A percentile compares a stretch with the other conserved stretches of the same genome.
phyloP scores from a whole-genome alignment of 2,329 filamentous ascomycete species.

The Hypoxylon sp. region DNA sequence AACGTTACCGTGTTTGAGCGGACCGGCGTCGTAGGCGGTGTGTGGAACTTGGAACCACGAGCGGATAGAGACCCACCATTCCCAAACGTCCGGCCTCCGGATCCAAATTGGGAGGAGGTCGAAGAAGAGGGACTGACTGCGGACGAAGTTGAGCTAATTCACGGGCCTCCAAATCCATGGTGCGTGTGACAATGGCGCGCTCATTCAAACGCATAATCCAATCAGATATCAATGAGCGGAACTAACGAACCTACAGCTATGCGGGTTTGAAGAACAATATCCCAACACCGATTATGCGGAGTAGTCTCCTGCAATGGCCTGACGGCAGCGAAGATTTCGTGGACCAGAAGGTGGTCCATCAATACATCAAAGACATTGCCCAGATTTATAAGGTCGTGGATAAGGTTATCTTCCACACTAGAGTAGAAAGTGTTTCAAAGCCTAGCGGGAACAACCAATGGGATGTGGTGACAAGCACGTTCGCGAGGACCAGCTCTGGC shows the following conservation, averaged over 20 bases:
- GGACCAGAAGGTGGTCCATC: constrained; percentile 65
- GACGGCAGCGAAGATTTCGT: constrained; percentile 69
- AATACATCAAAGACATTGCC: constrained; percentile 72
- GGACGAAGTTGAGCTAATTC: constrained; percentile 53
- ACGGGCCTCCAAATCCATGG: constrained; percentile 65
- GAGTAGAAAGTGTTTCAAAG: constrained; percentile 67
- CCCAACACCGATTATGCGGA: constrained; percentile 66
- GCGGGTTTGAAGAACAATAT: constrained; percentile 78
- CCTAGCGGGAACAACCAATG: constrained; percentile 56
- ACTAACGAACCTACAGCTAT: constrained; percentile 50
- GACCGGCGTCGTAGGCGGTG: constrained; percentile 67
- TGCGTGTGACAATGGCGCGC: too few species aligned
- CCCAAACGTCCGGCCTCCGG: constrained; percentile 45
- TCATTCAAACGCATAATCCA: too few species aligned
- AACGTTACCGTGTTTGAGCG: constrained; percentile 74
- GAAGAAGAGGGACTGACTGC: constrained; percentile 39
- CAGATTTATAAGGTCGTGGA: constrained; percentile 61
- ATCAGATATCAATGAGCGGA: neutral
- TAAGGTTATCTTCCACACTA: constrained; percentile 66
- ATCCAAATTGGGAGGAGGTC: constrained; percentile 42
- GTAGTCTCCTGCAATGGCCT: constrained; percentile 64
- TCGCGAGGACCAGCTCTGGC: constrained; percentile 48
- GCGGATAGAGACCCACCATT: constrained; percentile 55
- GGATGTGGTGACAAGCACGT: constrained; percentile 62
- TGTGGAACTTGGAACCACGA: constrained; percentile 73